Percentiles rank a stretch among this genome's conserved stretches.
Conservation (phyloP, 2,329 filamentous ascomycete genomes). For the Tolypocladium guangdongense region DNA sequence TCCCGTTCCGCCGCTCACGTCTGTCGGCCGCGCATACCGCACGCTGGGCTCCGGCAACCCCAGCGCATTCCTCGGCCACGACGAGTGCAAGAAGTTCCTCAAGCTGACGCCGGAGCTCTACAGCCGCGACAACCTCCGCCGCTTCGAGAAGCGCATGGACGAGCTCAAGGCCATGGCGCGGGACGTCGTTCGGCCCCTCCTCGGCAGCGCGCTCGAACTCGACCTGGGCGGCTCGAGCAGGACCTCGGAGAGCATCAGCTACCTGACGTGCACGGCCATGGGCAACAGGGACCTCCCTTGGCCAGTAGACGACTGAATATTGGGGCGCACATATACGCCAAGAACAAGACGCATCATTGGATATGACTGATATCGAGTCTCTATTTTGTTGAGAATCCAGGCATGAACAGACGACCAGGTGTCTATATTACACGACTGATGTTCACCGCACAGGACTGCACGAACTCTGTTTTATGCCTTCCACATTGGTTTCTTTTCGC, state of each 20-base stretch:
- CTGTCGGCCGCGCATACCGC: conserved; percentile 64
- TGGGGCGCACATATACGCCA: not conserved
- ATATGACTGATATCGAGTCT: not conserved
- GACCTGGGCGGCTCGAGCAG: conserved; percentile 43
- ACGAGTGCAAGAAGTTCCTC: conserved; percentile 84
- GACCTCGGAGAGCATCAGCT: conserved; percentile 31
- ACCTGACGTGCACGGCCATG: conserved; percentile 40
- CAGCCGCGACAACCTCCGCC: conserved; percentile 70
- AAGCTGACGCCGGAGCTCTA: conserved; percentile 76
- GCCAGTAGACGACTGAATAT: conserved; percentile 24
- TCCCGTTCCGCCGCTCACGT: conserved; percentile 37
- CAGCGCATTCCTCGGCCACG: conserved; percentile 63
- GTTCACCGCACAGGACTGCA: not conserved
- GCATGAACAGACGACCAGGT: not conserved
- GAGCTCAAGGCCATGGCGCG: conserved; percentile 78
- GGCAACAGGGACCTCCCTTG: conserved; percentile 40
- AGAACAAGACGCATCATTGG: not conserved
- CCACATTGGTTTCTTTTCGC: not conserved
- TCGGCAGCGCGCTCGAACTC: conserved; percentile 75
- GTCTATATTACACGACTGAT: not conserved
- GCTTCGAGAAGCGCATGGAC: conserved; percentile 79
- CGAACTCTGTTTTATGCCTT: no score
- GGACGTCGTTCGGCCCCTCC: conserved; percentile 73
- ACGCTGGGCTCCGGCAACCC: conserved; percentile 53
- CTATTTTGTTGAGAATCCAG: not conserved